A percentile compares a stretch with the other conserved stretches of the same genome.
Conservation (phyloP, 176 grass and related monocot species). For the Tillandsia fasciculata region DNA sequence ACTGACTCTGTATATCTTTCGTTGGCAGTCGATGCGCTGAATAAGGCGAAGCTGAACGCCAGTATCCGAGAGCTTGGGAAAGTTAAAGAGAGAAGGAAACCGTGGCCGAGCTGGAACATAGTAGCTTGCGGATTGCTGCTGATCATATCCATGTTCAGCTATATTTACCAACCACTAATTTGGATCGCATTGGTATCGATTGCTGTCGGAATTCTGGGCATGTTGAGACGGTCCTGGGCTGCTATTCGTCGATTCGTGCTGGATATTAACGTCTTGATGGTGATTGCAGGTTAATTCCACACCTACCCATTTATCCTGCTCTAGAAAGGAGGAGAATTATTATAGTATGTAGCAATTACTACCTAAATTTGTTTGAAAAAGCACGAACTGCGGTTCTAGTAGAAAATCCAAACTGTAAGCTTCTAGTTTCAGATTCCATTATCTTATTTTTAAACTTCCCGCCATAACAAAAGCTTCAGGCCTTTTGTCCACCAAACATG, state of each 20-base stretch:
- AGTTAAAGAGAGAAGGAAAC: too few species aligned
- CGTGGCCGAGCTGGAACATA: conserved; percentile 44
- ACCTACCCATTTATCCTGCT: too few species aligned
- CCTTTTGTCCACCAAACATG: too few species aligned
- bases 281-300: conserved; percentile 15
- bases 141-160: conserved; percentile 26
- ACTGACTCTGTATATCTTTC: too few species aligned
- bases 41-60: conserved; percentile 56
- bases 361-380: too few species aligned
- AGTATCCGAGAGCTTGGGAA: conserved; percentile 37
- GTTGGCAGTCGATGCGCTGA: conserved; percentile 40
- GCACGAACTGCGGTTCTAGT: too few species aligned
- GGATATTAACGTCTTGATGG: conserved; percentile 71
- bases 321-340: neutral
- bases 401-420: too few species aligned
- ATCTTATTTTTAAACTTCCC: too few species aligned
- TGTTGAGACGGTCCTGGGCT: conserved; percentile 27
- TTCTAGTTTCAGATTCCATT: too few species aligned
- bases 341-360: neutral
- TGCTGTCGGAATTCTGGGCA: conserved; percentile 36
- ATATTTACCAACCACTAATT: conserved; percentile 31
- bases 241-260: conserved; percentile 22
- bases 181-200: conserved; percentile 44
- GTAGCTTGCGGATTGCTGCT: conserved; percentile 43
- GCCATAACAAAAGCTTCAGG: too few species aligned